These are phyloP conservation scores for Penicillium tannophilum DNA, from an alignment of 495 filamentous ascomycete species.

Conservation along the genomic window DNA sequence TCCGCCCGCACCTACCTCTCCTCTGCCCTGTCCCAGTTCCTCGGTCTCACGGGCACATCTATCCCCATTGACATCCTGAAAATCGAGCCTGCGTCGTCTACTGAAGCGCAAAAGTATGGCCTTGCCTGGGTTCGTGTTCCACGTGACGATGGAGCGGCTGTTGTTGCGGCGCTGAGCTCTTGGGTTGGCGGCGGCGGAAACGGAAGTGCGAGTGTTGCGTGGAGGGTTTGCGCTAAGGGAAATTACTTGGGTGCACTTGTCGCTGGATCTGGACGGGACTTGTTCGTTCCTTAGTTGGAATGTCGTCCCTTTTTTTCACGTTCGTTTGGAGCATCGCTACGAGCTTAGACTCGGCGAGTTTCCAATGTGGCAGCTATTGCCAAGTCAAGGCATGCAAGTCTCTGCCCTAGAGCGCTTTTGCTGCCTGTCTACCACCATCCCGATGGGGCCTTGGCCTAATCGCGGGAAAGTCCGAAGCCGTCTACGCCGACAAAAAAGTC, in stretches of 20 bases:
- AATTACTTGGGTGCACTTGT: slow-evolving; percentile 55
- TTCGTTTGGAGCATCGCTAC: background rate
- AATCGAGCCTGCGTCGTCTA: slow-evolving; percentile 35
- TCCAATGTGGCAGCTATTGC: background rate
- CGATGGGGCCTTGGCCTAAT: too few relatives aligned
- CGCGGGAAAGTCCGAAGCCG: too few relatives aligned
- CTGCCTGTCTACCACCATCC: background rate
- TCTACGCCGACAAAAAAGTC: background rate
- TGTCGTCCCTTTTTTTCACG: background rate
- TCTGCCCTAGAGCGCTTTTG: background rate
- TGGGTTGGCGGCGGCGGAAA: slow-evolving; percentile 50
- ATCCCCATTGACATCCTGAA: slow-evolving; percentile 83
- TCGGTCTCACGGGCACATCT: slow-evolving; percentile 74
- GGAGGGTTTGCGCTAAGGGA: slow-evolving; percentile 58
- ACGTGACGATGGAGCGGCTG: slow-evolving; percentile 62
- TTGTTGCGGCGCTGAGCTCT: slow-evolving; percentile 68
- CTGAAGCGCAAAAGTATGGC: slow-evolving; percentile 12
- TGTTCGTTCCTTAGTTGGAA: slow-evolving; percentile 39
- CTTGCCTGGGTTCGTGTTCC: slow-evolving; percentile 78
- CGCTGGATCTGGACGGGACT: slow-evolving; percentile 43
- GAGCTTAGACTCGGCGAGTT: background rate
- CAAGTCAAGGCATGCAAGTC: background rate
- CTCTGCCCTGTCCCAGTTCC: slow-evolving; percentile 73
- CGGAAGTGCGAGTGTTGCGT: slow-evolving; percentile 48
- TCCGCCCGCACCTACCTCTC: slow-evolving; percentile 74